A percentile compares a stretch with the other conserved stretches of the same genome.
Evolutionary conservation across 139 green algal genomes (phyloP).

Genomic region (Bryopsis sp.): DNA sequence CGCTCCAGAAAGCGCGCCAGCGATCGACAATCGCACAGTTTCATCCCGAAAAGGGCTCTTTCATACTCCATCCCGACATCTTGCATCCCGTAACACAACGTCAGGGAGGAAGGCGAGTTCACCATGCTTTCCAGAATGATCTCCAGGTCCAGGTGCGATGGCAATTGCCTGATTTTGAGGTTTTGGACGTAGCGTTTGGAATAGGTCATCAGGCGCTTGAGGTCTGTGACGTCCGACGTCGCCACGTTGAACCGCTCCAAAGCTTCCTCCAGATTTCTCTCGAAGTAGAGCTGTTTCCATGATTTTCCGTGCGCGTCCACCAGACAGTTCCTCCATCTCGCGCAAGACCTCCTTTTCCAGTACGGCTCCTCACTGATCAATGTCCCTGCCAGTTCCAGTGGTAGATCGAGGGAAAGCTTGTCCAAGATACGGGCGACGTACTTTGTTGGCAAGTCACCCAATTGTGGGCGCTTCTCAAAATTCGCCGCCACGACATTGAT

Average conservation of each 20-base stretch:
- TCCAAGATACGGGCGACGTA: too few relatives aligned
- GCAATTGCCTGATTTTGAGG: slow-evolving; percentile 62
- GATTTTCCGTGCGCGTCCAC: slow-evolving; percentile 43
- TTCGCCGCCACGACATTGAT: too few relatives aligned
- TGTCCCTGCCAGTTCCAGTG: slow-evolving; percentile 57
- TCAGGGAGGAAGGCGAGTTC: slow-evolving; percentile 45
- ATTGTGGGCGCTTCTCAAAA: too few relatives aligned
- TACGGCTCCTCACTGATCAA: slow-evolving; percentile 64
- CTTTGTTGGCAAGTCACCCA: too few relatives aligned
- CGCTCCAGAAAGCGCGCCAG: slow-evolving; percentile 22
- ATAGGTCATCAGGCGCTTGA: slow-evolving; percentile 58
- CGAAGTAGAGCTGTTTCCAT: slow-evolving; percentile 82
- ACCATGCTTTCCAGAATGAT: slow-evolving; percentile 58
- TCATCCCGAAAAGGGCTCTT: slow-evolving; percentile 67
- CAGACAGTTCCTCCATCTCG: slow-evolving; percentile 58
- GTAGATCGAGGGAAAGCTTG: too few relatives aligned
- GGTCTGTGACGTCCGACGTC: slow-evolving; percentile 27
- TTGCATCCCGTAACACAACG: slow-evolving; percentile 53
- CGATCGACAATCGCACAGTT: slow-evolving; percentile 44
- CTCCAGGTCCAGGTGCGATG: slow-evolving; percentile 62
- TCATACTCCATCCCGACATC: slow-evolving; percentile 82
- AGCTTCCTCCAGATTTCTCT: slow-evolving; percentile 56
- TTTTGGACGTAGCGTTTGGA: slow-evolving; percentile 51
- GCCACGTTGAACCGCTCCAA: slow-evolving; percentile 56
- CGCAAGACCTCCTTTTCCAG: slow-evolving; percentile 45